Conservation (phyloP, 345 rosid species). For the Camelina hispida region DNA sequence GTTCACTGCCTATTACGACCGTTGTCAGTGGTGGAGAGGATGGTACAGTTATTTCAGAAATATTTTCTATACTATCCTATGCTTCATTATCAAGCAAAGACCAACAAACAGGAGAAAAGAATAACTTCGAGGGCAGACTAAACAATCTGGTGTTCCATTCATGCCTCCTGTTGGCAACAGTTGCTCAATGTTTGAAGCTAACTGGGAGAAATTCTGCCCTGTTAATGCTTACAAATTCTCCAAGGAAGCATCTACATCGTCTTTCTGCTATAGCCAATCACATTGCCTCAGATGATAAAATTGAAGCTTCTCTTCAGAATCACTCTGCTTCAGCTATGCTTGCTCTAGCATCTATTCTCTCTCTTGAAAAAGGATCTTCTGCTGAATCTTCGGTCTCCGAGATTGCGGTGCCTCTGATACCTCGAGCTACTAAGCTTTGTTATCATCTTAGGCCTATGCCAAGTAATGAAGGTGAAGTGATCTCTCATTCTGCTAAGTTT, state of each 20-base stretch:
- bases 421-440: constrained; percentile 79
- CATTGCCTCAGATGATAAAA: constrained; percentile 68
- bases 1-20: constrained; percentile 79
- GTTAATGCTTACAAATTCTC: constrained; percentile 85
- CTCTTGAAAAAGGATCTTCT: constrained; percentile 82
- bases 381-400: constrained; percentile 77
- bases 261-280: constrained; percentile 76
- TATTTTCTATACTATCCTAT: constrained; percentile 74
- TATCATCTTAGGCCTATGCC: constrained; percentile 66
- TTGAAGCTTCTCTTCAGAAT: constrained; percentile 60
- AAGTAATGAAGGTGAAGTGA: constrained; percentile 49
- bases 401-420: constrained; percentile 85
- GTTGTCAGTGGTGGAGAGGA: constrained; percentile 94
- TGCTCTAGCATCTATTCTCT: constrained; percentile 88
- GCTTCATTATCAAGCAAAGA: constrained; percentile 61
- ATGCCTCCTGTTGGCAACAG: constrained; percentile 71
- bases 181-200: constrained; percentile 87
- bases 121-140: constrained; percentile 60
- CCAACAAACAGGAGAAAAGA: constrained; percentile 60
- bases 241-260: constrained; percentile 81
- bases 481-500: constrained; percentile 41
- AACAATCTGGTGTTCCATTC: constrained; percentile 69
- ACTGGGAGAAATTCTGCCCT: constrained; percentile 84
- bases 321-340: constrained; percentile 91
- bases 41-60: constrained; percentile 85